Percentiles rank a stretch among this genome's conserved stretches.
Conservation (phyloP, 2,329 filamentous ascomycete species). For the Lecanicillium sp. region DNA sequence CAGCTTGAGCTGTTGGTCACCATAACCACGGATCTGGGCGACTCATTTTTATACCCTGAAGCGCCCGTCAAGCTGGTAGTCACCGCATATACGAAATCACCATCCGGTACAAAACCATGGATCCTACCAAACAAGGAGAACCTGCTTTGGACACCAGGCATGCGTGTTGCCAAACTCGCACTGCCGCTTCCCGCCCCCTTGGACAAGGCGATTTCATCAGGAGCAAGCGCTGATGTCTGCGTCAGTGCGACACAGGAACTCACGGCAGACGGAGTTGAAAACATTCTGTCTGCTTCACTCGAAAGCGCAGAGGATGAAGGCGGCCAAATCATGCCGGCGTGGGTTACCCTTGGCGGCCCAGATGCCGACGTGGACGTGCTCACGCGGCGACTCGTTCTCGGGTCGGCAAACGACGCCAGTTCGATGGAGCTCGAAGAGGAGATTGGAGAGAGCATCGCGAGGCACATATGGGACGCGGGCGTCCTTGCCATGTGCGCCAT, state of each 20-base stretch:
- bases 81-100: constrained; percentile 18
- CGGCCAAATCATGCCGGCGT: constrained; percentile 32
- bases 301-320: constrained; percentile 10
- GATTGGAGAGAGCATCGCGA: constrained; percentile 51
- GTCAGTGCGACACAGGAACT: constrained; percentile 17
- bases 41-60: constrained; percentile 42
- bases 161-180: constrained; percentile 31
- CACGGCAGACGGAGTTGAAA: constrained; percentile 18
- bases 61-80: constrained; percentile 35
- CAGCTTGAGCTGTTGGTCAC: constrained; percentile 39
- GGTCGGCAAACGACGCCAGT: constrained; percentile 13
- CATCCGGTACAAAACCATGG: constrained; percentile 15
- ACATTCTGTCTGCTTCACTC: constrained; percentile 17
- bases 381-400: constrained; percentile 21
- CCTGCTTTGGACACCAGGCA: constrained; percentile 24
- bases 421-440: constrained; percentile 44
- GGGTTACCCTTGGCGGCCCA: constrained; percentile 24
- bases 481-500: constrained; percentile 33
- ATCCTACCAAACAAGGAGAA: constrained; percentile 18
- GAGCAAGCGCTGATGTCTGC: constrained; percentile 19
- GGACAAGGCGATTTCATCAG: constrained; percentile 16
- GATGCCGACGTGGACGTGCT: constrained; percentile 16
- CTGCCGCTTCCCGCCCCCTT: constrained; percentile 20
- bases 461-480: constrained; percentile 53
- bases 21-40: constrained; percentile 51